Conservation (phyloP, 2,329 filamentous ascomycete species). For the Talaromyces atroroseus region DNA sequence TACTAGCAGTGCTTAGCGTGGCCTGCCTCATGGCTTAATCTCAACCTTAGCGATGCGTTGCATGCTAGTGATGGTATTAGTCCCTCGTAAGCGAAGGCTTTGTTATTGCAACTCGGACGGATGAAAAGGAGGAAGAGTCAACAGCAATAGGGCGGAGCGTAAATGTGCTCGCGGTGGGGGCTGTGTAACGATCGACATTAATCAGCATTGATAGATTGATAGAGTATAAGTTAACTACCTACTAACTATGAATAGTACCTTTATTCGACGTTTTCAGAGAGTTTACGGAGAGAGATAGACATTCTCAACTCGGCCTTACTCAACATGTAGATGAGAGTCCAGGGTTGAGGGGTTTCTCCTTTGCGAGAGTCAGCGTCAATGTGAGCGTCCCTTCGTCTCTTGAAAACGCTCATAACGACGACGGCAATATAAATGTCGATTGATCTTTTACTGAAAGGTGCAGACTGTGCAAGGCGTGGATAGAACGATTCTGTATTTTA, state of each 20-base stretch:
- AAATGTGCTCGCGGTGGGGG: no score
- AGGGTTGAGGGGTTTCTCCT: slow-evolving; percentile 15
- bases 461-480: slow-evolving; percentile 24
- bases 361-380: slow-evolving; percentile 23
- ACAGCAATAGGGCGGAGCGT: no score
- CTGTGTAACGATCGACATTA: no score
- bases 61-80: no score
- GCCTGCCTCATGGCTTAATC: background rate
- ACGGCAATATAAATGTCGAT: background rate
- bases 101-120: no score
- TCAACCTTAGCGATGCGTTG: background rate
- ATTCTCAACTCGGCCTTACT: no score
- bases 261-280: no score
- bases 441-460: slow-evolving; percentile 14
- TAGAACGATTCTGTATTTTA: slow-evolving; percentile 21
- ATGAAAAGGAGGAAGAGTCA: no score
- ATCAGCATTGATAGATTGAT: background rate
- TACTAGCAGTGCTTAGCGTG: background rate
- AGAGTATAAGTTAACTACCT: no score
- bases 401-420: background rate
- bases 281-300: no score
- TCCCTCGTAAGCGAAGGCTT: no score
- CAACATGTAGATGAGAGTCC: slow-evolving; percentile 11
- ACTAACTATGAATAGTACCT: no score
- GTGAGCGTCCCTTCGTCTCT: slow-evolving; percentile 17